Conservation (phyloP, 768 basidiomycete species). For the Baorangia bicolor region DNA sequence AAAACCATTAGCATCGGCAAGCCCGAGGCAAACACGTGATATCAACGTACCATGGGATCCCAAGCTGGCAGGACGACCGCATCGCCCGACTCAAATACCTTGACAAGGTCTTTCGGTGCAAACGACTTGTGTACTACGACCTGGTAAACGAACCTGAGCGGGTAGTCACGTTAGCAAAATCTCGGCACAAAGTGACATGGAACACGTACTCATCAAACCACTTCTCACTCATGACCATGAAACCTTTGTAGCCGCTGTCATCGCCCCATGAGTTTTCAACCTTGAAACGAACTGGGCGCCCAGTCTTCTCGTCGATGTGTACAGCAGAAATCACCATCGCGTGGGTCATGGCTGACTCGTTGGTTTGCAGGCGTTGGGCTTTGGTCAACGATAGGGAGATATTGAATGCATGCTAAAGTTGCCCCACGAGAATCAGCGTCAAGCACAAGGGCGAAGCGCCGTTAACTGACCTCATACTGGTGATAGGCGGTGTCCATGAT, state of each 20-base stretch:
- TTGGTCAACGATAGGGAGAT: conserved; percentile 80
- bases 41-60: conserved; percentile 50
- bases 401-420: conserved; percentile 70
- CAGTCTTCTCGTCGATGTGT: conserved; percentile 69
- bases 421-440: conserved; percentile 4
- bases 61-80: conserved; percentile 75
- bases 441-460: neutral
- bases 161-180: conserved; percentile 1
- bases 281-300: conserved; percentile 86
- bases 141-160: conserved; percentile 81
- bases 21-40: neutral
- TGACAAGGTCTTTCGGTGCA: conserved; percentile 77
- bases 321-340: conserved; percentile 87
- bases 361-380: conserved; percentile 76
- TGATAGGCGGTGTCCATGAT: conserved; percentile 87
- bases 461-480: conserved; percentile 64
- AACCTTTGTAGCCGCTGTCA: conserved; percentile 75
- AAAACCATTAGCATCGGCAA: neutral
- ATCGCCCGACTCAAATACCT: conserved; percentile 71
- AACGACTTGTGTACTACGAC: conserved; percentile 82
- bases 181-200: neutral
- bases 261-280: conserved; percentile 97
- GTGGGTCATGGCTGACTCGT: conserved; percentile 92
- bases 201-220: conserved; percentile 87
- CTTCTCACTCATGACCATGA: conserved; percentile 85